Base-by-base conservation (phyloP, 352 stramenopile species). In the Phytophthora constricta region DNA sequence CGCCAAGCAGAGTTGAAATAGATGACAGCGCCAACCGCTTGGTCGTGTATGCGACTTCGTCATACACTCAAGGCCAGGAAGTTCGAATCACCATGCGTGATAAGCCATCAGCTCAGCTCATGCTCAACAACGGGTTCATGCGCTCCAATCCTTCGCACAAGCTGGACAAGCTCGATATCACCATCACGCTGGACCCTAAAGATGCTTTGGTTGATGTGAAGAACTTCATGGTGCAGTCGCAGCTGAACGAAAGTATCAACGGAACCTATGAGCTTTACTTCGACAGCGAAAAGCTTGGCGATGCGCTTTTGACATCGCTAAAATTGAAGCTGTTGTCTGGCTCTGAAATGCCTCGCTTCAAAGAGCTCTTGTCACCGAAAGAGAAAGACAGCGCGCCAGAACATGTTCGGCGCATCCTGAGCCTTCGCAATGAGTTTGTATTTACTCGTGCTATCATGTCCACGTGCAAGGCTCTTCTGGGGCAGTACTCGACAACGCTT, bases 401-500 rank as follows among this genome's bases (percentile, higher is more conserved):
- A 41, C 39, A 62, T 46, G 50, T 60, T 5, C 58, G 65, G 33
- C 54, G 42, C 16, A 76, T 84, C 33, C 25, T 83, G 27, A 80
- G 76, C 57, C 73, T 87, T 4, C 73, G 74, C 14, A 84, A 87
- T 28, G 78, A 87, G 43, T 81, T 83, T 17, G 78, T 77, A 8
- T 84, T 68, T 53, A 83, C 76, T 5, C 72, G 78, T 19, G 70
- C 78, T 20, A 46, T 87, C 9, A 61, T 83, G 31, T 75, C 65
- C 10, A 77, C 78, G 11, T 84, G 76, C 34, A 68, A 52, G 31
- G 77, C 79, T 17, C 65, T 87, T 9, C 34, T 87, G 27, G 26
- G 55, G 9, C 67, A 83, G 43, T 83, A 84, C 46, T 50, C 58
- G 19, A 82, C 78, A 34, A 70, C 51, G 19, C 27, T 81, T 14